phyloP scores from a whole-genome alignment of 176 grass and related monocot species.

The Typha latifolia region DNA sequence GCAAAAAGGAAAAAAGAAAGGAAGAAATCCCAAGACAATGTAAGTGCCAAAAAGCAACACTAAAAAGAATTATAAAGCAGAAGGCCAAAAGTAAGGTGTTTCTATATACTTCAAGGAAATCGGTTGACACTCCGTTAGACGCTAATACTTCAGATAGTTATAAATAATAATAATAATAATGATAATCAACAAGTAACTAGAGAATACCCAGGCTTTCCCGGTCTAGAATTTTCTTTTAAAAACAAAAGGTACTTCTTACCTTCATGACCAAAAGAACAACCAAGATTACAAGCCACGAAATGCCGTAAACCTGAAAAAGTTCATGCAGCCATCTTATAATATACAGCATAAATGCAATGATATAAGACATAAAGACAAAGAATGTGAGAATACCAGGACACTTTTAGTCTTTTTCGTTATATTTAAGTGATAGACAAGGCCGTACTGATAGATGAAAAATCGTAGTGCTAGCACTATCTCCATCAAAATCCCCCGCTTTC shows the following conservation, averaged over 20 bases:
- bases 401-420: constrained; percentile 44
- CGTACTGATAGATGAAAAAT: constrained; percentile 92
- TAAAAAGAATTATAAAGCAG: not conserved
- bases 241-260: constrained; percentile 29
- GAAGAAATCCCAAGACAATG: constrained; percentile 1
- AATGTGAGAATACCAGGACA: constrained; percentile 48
- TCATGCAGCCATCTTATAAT: not conserved
- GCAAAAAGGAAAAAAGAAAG: constrained; percentile 23
- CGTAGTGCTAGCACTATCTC: constrained; percentile 75
- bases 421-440: constrained; percentile 78
- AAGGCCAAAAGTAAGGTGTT: no score
- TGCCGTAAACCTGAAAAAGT: constrained; percentile 73
- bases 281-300: constrained; percentile 75
- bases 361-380: constrained; percentile 2
- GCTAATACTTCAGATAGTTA: not conserved
- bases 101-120: not conserved
- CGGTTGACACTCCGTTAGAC: not conserved
- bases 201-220: not conserved
- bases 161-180: not conserved
- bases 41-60: not conserved
- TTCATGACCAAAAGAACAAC: constrained; percentile 64
- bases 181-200: not conserved
- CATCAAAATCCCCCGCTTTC: constrained; percentile 40
- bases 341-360: no score
- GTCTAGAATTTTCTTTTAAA: constrained; percentile 21